Base-by-base conservation (phyloP, 176 grass and related monocot genomes). In the Typha latifolia region DNA sequence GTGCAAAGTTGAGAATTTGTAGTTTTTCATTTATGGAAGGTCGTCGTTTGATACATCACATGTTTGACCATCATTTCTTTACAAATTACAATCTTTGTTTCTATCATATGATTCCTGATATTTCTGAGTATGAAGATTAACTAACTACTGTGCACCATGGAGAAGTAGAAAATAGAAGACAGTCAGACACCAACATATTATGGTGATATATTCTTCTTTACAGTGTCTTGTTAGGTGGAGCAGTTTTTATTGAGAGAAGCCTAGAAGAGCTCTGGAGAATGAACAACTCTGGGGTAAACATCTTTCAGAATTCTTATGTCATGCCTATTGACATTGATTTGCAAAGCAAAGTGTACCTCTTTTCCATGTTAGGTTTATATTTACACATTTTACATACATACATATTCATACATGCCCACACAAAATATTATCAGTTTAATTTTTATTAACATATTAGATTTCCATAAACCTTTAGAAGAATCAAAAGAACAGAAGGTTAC, bases 211-310 rank as follows among this genome's bases (percentile, higher is more conserved):
- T 74, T 73, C 20, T 63, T 18, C 37, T 62, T 16, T 75, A 32
- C 87, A 90, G 87, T 78, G 67, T 69, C 43, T 47, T 90, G 56
- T 53, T 90, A 13, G 69, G 83, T 66, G 87, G 83, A 72, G 80
- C 77, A 62, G 56, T 72, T 78, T 67, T 81, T 86, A 74, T 83
- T 75, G 83, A 90, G 73, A 78, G 74, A 74, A 86, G 80, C 64
- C 43, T 81, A 37, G 61, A 80, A 65, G 74, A 73, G 53, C 53
- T 86, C 23, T 90, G 87, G 87, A 86, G 82, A 19, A 72, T 84
- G 56, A 86, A 81, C 69, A 90, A 90, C 26, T 75, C 77, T 14
- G 83, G 87, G 67, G 87, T 90, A 72, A 66, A 53, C 69, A 19
- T 67, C 53, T n/a, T 6, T 22, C 20, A 43, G 53, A 19, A 21